Base-by-base conservation (phyloP, 169 alveolate genomes). In the Cryptosporidium baileyi region DNA sequence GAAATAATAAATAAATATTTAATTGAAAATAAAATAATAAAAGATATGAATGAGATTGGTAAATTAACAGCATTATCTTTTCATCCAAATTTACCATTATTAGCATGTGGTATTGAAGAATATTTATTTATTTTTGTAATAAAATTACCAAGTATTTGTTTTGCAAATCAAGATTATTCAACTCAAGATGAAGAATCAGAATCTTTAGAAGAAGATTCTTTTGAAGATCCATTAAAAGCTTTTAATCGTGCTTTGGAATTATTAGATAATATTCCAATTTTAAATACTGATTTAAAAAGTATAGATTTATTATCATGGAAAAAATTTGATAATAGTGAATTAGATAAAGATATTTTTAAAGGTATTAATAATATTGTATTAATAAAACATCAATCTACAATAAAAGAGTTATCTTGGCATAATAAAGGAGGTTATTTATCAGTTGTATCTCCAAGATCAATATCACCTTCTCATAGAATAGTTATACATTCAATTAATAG, bases 361-460 rank as follows among this genome's bases (percentile, higher is more conserved):
- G 80, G 30, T 63, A 8, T 67, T 41, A 40, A 40, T 17, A 60
- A 43, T 65, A 41, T 57, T 54, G 61, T 90, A 6, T 57, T 81
- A 63, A 91, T 92, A 17, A 67, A 82, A 51, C 82, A 91, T 54
- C 65, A 90, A 47, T 49, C 91, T 59, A 63, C 89, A 28, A 74
- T 93, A 11, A 91, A 91, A 63, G 34, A 80, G 43, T 51, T 94
- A 30, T 74, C 85, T 11, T 93, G 95, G 94, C 97, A 94, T 67
- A 65, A 61, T 11, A 93, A 94, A 45, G 97, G 97, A 38, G 96
- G 93, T 43, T 94, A 94, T 60, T 92, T 94, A 79, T 93, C 96
- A 36, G 65, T 24, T 26, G 85, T 92, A 17, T 91, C 95, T 9
- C 89, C 91, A 63, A 92, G 91, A 63, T 54, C 93, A 2, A 85